Evolutionary conservation across 2,329 filamentous ascomycete species (phyloP).

Genomic region (Trichoderma sp.): DNA sequence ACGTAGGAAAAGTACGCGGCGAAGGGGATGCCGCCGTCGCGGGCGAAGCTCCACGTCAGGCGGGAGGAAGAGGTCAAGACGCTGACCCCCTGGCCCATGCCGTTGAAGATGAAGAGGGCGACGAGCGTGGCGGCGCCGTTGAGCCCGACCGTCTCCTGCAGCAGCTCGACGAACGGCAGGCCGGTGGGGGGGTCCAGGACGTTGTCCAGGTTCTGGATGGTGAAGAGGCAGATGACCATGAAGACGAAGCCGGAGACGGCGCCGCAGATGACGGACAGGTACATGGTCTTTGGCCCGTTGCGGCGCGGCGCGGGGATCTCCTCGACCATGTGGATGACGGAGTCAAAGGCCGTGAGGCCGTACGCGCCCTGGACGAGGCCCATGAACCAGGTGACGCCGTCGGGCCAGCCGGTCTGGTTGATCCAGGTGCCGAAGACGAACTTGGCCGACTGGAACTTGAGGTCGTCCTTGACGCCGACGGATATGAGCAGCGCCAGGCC

Average conservation of each 20-base stretch:
- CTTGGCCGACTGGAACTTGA: conserved; percentile 51
- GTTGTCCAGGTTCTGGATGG: conserved; percentile 49
- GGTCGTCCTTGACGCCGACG: conserved; percentile 49
- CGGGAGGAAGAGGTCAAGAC: conserved; percentile 55
- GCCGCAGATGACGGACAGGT: conserved; percentile 53
- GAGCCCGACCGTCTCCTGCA: conserved; percentile 42
- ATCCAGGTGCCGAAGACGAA: conserved; percentile 57
- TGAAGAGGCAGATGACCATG: conserved; percentile 56
- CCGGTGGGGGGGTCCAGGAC: conserved; percentile 46
- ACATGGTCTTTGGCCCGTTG: conserved; percentile 56
- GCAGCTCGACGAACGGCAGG: conserved; percentile 54
- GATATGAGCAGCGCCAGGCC: conserved; percentile 54
- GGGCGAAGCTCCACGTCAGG: conserved; percentile 58
- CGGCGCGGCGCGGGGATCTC: conserved; percentile 56
- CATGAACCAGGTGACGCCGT: conserved; percentile 60
- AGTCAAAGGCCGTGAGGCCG: conserved; percentile 58
- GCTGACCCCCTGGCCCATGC: conserved; percentile 55
- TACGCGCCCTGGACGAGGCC: conserved; percentile 61
- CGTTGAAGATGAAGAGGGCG: conserved; percentile 58
- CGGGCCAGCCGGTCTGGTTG: conserved; percentile 52
- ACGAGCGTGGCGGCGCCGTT: conserved; percentile 50
- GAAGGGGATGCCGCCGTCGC: conserved; percentile 54
- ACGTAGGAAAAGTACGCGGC: conserved; percentile 48
- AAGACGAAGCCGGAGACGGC: conserved; percentile 55
- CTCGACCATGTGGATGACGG: conserved; percentile 61